Evolutionary conservation across 2,329 filamentous ascomycete genomes (phyloP), one percentile per base, ranked within the genome.

Genomic region (Xylariaceae sp.): DNA sequence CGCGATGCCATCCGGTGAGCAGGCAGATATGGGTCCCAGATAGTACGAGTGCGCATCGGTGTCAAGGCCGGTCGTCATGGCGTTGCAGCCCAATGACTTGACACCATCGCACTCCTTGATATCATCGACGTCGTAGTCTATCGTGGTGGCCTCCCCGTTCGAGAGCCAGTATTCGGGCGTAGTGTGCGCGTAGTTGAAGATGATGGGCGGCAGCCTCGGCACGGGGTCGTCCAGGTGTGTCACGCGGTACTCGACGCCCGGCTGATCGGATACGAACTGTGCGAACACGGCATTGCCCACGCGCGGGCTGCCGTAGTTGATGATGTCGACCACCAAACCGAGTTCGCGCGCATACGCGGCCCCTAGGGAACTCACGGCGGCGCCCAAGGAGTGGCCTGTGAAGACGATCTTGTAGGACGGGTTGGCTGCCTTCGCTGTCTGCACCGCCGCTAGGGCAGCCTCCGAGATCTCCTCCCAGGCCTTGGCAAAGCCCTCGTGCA

Each of bases 351-450:
- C 61, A 48, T 75, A 68, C 1, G 70, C 75, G 0, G 70, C 75
- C 0, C 69, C 81, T 4, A 87, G 57, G 5, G 73, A 76, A 27
- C 73, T 78, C 2, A 86, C 65, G 5, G 80, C 80, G 17, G 68
- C 83, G 33, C 83, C 83, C 3, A 87, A 74, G 8, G 78, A 83
- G 65, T 86, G 82, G 24, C 83, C 83, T 0, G 79, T 78, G n/a
- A 71, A 59, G 13, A 81, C 56, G 54, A 84, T 54, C 31, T 58
- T 58, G 64, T 72, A 82, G 33, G 43, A 46, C 1, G 78, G 76
- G 61, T 77, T 61, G 18, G 65, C 56, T 1, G 55, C 52, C 28
- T 55, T 57, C 3, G 75, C 74, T 1, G 56, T 42, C 14, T 59
- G 47, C 15, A 83, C 54, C 37, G 67, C 68, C 2, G 53, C 47